phyloP scores from a whole-genome alignment of 371 early-diverging fungal genomes.

The Blakeslea trispora region DNA sequence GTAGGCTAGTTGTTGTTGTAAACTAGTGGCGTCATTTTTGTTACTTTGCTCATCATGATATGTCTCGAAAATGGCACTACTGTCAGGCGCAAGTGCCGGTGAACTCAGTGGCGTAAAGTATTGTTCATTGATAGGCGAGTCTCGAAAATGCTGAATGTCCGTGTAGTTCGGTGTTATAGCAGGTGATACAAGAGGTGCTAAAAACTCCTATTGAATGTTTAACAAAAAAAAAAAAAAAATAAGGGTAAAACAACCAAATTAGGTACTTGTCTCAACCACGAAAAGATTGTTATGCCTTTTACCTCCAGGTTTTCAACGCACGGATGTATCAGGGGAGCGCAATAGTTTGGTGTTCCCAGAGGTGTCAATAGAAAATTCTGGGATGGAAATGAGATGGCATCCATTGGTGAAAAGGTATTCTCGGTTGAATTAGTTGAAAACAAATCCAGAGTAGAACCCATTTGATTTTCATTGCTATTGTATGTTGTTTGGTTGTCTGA shows the following conservation, averaged over 20 bases:
- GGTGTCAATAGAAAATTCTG: slow-evolving; percentile 12
- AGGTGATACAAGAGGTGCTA: slow-evolving; percentile 62
- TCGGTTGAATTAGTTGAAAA: neutral
- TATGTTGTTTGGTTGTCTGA: neutral
- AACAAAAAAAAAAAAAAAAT: no score
- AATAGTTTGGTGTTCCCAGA: slow-evolving; percentile 11
- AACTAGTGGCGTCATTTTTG: neutral
- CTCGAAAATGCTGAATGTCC: slow-evolving; percentile 15
- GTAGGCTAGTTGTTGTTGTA: slow-evolving; percentile 16
- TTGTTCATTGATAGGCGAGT: slow-evolving; percentile 30
- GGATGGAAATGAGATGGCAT: neutral
- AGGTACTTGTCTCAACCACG: neutral
- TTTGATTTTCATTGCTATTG: neutral
- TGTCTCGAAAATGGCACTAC: neutral
- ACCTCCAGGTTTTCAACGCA: slow-evolving; percentile 6
- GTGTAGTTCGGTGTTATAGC: slow-evolving; percentile 60
- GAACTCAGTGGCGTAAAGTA: slow-evolving; percentile 59
- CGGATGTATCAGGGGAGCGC: slow-evolving; percentile 12
- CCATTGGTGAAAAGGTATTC: neutral
- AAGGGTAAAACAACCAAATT: slow-evolving; percentile 3
- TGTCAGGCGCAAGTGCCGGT: slow-evolving; percentile 31
- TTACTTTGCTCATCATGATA: neutral
- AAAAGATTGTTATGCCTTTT: slow-evolving; percentile 2
- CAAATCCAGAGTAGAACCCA: neutral
- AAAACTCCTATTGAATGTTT: slow-evolving; percentile 33